These are phyloP conservation scores for Nigrospora osmanthi DNA, from an alignment of 2,329 filamentous ascomycete species.

Conservation along the genomic window DNA sequence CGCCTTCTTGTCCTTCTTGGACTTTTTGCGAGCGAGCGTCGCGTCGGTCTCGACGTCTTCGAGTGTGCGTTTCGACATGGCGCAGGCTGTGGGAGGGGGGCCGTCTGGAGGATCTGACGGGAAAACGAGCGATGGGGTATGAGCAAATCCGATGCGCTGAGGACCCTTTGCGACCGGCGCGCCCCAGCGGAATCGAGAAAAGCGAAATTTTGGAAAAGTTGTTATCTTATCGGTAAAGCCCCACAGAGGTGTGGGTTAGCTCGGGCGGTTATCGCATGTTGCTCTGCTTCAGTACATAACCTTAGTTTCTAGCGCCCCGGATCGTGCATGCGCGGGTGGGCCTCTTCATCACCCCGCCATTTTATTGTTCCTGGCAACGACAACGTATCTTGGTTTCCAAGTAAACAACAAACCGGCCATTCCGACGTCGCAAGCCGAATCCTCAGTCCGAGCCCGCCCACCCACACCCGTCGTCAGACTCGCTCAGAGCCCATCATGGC, in stretches of 20 bases:
- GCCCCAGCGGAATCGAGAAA: too few relatives aligned
- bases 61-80: constrained; percentile 23
- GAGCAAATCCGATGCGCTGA: too few relatives aligned
- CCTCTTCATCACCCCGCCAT: constrained; percentile 1
- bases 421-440: too few relatives aligned
- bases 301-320: neutral
- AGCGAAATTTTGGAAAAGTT: constrained; percentile 2
- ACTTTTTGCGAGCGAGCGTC: constrained; percentile 27
- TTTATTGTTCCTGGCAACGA: neutral
- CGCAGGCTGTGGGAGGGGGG: neutral
- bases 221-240: neutral
- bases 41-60: constrained; percentile 21
- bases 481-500: constrained; percentile 11
- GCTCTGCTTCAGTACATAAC: too few relatives aligned
- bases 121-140: too few relatives aligned
- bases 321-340: neutral
- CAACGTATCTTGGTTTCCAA: neutral
- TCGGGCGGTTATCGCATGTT: too few relatives aligned
- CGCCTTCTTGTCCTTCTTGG: constrained; percentile 28
- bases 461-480: too few relatives aligned
- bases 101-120: too few relatives aligned
- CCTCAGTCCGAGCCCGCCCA: too few relatives aligned
- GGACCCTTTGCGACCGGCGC: too few relatives aligned
- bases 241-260: neutral
- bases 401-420: constrained; percentile 1